Evolutionary conservation across 2,329 filamentous ascomycete genomes (phyloP).

Genomic region (Aureobasidium pullulans): DNA sequence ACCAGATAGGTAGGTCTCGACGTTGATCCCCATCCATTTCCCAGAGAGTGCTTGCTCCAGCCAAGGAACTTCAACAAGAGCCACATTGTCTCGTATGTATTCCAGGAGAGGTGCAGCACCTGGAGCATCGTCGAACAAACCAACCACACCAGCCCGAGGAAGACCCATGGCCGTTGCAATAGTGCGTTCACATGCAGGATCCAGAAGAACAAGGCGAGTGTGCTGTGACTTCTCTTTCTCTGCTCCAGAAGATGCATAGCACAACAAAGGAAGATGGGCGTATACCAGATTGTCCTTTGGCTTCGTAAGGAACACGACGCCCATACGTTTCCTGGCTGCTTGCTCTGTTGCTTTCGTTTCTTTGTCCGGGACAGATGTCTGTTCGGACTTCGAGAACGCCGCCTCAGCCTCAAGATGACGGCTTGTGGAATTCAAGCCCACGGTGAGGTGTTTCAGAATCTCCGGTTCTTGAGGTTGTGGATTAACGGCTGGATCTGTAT

Average conservation of each 20-base stretch:
- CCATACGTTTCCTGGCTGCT: slow-evolving; percentile 1
- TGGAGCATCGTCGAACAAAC: slow-evolving; percentile 12
- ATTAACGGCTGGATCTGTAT: no score
- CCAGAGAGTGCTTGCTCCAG: slow-evolving; percentile 2
- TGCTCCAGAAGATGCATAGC: slow-evolving; percentile 10
- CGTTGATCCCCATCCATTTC: slow-evolving; percentile 4
- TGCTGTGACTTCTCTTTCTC: neutral
- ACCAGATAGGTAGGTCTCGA: neutral
- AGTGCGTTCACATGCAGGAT: slow-evolving; percentile 8
- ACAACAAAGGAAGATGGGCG: slow-evolving; percentile 16
- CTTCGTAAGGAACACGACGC: slow-evolving; percentile 23
- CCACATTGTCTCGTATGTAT: slow-evolving; percentile 12
- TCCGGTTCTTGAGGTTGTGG: slow-evolving; percentile 35
- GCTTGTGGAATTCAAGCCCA: slow-evolving; percentile 59
- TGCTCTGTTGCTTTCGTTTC: neutral
- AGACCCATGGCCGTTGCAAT: slow-evolving; percentile 12
- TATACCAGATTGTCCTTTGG: slow-evolving; percentile 15
- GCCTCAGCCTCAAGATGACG: slow-evolving; percentile 47
- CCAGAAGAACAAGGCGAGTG: slow-evolving; percentile 16
- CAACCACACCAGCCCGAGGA: slow-evolving; percentile 14
- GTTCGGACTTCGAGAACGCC: slow-evolving; percentile 13
- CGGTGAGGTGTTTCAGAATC: slow-evolving; percentile 50
- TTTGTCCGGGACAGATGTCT: neutral
- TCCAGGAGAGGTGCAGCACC: slow-evolving; percentile 4
- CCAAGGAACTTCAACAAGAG: slow-evolving; percentile 10